phyloP scores from a whole-genome alignment of 2,329 filamentous ascomycete species.

The Paecilomyces sp. region DNA sequence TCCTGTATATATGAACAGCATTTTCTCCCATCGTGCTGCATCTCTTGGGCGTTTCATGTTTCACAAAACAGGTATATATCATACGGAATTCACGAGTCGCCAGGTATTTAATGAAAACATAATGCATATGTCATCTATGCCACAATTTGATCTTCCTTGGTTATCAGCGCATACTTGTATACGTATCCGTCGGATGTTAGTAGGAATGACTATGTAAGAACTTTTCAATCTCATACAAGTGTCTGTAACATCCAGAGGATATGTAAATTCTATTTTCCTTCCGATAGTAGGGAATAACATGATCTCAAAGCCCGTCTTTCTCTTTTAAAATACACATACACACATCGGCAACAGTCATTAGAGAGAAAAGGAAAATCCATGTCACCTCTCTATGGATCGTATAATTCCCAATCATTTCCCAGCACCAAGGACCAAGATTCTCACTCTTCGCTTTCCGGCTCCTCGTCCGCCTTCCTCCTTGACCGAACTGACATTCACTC shows the following conservation, averaged over 20 bases:
- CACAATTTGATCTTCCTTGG: too few relatives aligned
- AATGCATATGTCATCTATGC: too few relatives aligned
- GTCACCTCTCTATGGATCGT: not conserved
- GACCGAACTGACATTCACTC: constrained; percentile 81
- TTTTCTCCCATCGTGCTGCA: too few relatives aligned
- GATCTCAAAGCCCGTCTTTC: not conserved
- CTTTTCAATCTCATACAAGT: not conserved
- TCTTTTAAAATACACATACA: too few relatives aligned
- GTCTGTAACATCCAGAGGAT: not conserved
- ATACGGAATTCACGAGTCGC: not conserved
- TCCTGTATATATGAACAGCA: too few relatives aligned
- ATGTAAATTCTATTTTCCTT: not conserved
- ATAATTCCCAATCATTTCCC: not conserved
- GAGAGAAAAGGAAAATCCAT: not conserved
- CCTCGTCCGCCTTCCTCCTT: constrained; percentile 66
- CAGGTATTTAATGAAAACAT: too few relatives aligned
- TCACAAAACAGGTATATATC: not conserved
- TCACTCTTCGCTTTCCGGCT: constrained; percentile 78
- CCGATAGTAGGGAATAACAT: not conserved
- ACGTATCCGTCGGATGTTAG: not conserved
- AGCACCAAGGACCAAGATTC: constrained; percentile 33
- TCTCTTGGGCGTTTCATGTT: too few relatives aligned
- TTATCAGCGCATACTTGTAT: too few relatives aligned
- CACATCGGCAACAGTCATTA: not conserved
- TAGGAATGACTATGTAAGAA: too few relatives aligned